Conservation (phyloP, 441 rosid species). For the Aleurites moluccanus region DNA sequence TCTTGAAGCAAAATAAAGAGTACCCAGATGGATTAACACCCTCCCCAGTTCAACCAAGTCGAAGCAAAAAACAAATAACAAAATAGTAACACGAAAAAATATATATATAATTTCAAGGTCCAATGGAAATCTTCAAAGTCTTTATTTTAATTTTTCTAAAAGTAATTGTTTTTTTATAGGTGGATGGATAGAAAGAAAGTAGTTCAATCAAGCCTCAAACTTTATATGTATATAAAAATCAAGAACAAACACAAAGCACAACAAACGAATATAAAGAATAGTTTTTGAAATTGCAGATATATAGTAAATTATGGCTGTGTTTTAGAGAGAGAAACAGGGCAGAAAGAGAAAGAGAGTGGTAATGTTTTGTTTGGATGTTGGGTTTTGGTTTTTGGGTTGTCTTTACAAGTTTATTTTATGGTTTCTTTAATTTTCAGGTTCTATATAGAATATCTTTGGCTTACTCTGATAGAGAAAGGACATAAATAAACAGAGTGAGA, state of each 20-base stretch:
- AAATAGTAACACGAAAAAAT: not conserved
- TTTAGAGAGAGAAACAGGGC: not conserved
- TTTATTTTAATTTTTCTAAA: not conserved
- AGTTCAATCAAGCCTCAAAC: constrained; percentile 20
- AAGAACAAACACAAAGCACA: constrained; percentile 39
- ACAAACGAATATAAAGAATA: constrained; percentile 30
- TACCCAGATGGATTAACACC: constrained; percentile 21
- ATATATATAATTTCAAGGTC: not conserved
- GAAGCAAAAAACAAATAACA: constrained; percentile 3
- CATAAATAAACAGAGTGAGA: not conserved
- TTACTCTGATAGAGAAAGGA: not conserved
- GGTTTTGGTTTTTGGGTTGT: not conserved
- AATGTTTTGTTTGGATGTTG: not conserved
- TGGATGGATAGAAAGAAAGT: constrained; percentile 8
- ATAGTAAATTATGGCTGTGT: constrained; percentile 5
- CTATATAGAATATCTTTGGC: constrained; percentile 10
- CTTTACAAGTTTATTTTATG: not conserved
- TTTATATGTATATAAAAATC: constrained; percentile 29
- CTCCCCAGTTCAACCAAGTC: constrained; percentile 3
- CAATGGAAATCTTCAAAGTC: not conserved
- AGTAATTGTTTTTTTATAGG: too few species aligned
- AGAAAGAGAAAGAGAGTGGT: not conserved
- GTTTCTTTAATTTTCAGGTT: not conserved
- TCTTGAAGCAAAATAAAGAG: constrained; percentile 15
- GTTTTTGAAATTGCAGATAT: constrained; percentile 31